Evolutionary conservation across 495 filamentous ascomycete species (phyloP), one percentile per base, ranked within the genome.

Genomic region (Chaetomium fimeti): DNA sequence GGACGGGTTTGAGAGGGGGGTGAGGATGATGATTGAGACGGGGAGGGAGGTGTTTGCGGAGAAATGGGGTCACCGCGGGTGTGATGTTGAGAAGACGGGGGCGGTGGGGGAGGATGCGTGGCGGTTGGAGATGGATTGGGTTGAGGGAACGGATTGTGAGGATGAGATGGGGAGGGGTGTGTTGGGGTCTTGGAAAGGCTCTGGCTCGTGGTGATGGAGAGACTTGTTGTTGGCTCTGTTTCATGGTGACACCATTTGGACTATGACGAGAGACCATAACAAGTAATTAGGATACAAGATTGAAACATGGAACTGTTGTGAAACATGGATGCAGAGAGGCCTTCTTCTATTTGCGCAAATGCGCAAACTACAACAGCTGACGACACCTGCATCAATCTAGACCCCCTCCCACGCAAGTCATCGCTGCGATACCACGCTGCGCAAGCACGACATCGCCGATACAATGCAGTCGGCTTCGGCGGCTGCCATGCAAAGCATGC

Each of bases 31-130:
- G 68, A 79, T 82, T 51, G 79, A 86, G 28, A 71, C 77, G 16
- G 84, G 84, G 2, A 68, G 79, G 32, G 65, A 63, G 7, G 78
- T 87, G 18, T 86, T 81, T 64, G 75, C 74, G 1, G 79, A 83
- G 67, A 86, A 87, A 68, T 87, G 84, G 84, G 84, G 77, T 6
- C 76, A 79, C 55, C 69, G 66, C 0, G 68, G 66, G 45, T 72
- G 68, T 38, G 70, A 69, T 48, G 40, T 74, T 6, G 63, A 29
- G 64, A 40, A 66, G 68, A 53, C 70, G 62, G 71, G 72, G 0
- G 68, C 76, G 18, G 68, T 66, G 57, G 71, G 63, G 5, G 71
- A 71, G 24, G 77, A 79, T 38, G 75, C 68, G 8, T 78, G 78
- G 70, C 66, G 69, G 25, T 57, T 66, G 51, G 71, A 74, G 60